Percentiles rank a stretch among this genome's conserved stretches.
These are phyloP conservation scores for Penicillium alfredii DNA, from an alignment of 495 filamentous ascomycete genomes.

Conservation along the genomic window DNA sequence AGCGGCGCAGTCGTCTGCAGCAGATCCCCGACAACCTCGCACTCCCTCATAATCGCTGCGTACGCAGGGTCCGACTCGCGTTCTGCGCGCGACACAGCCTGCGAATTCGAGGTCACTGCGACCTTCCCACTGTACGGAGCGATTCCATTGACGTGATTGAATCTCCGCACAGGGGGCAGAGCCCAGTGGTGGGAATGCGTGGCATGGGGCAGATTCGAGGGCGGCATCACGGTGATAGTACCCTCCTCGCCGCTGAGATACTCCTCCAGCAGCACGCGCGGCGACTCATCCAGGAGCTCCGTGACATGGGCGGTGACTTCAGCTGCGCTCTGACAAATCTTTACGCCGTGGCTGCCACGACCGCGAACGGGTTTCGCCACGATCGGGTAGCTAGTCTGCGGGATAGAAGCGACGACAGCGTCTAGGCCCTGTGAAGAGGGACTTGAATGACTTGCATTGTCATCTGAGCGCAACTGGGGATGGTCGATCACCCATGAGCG, in stretches of 20 bases:
- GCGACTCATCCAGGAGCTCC: slow-evolving; percentile 20
- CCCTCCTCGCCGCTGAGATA: slow-evolving; percentile 33
- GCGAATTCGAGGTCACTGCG: slow-evolving; percentile 28
- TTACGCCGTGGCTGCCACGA: slow-evolving; percentile 27
- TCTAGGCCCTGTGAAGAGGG: not conserved
- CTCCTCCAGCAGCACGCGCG: slow-evolving; percentile 27
- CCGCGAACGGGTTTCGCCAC: slow-evolving; percentile 27
- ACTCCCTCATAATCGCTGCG: slow-evolving; percentile 17
- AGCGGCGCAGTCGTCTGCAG: slow-evolving; percentile 24
- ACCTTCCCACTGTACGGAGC: slow-evolving; percentile 32
- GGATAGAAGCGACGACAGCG: slow-evolving; percentile 2
- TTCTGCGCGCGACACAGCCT: slow-evolving; percentile 11
- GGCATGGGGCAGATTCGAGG: slow-evolving; percentile 1
- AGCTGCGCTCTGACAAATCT: slow-evolving; percentile 19
- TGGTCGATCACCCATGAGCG: slow-evolving; percentile 16
- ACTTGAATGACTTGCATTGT: not conserved
- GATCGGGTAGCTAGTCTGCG: slow-evolving; percentile 17
- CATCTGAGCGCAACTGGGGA: not conserved
- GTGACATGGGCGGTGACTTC: slow-evolving; percentile 19
- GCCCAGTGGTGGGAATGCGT: slow-evolving; percentile 21
- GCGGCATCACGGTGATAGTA: slow-evolving; percentile 36
- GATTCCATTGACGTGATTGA: slow-evolving; percentile 31
- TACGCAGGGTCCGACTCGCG: slow-evolving; percentile 14
- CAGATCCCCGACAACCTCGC: slow-evolving; percentile 23
- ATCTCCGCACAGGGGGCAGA: slow-evolving; percentile 27